Conservation (phyloP, 768 basidiomycete genomes). For the Neoboletus subvelutipes region DNA sequence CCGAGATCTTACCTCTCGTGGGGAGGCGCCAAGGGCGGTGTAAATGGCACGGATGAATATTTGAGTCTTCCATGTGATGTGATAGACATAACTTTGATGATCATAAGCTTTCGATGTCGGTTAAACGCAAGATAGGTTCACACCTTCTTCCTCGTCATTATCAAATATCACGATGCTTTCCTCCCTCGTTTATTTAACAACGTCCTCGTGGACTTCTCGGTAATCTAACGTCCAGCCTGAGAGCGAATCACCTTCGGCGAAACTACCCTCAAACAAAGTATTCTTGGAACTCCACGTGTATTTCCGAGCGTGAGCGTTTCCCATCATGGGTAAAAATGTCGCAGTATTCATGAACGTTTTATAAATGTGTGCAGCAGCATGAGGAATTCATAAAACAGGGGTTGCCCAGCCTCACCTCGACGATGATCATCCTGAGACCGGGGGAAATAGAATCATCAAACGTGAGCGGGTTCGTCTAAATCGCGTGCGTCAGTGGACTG, state of each 20-base stretch:
- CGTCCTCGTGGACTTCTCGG: not conserved
- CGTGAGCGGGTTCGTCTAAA: slow-evolving; percentile 50
- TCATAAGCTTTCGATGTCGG: not conserved
- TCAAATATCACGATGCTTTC: slow-evolving; percentile 49
- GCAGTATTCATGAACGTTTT: slow-evolving; percentile 58
- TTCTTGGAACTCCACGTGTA: slow-evolving; percentile 34
- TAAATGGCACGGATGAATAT: slow-evolving; percentile 53
- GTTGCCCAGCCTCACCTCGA: slow-evolving; percentile 45
- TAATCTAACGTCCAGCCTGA: slow-evolving; percentile 41
- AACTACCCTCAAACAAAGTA: slow-evolving; percentile 50
- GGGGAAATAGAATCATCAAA: slow-evolving; percentile 41
- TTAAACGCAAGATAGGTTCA: slow-evolving; percentile 18
- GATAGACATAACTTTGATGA: slow-evolving; percentile 53
- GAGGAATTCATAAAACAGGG: not conserved
- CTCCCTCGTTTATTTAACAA: slow-evolving; percentile 48
- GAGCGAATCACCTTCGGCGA: slow-evolving; percentile 58
- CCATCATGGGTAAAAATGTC: slow-evolving; percentile 50
- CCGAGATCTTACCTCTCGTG: slow-evolving; percentile 52
- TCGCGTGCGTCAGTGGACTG: slow-evolving; percentile 54
- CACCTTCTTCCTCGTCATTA: slow-evolving; percentile 42
- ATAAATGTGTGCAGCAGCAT: not conserved
- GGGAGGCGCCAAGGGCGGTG: slow-evolving; percentile 43
- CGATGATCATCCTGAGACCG: slow-evolving; percentile 36
- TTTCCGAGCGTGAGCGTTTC: slow-evolving; percentile 38
- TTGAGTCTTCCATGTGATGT: slow-evolving; percentile 50